Evolutionary conservation across 2,329 filamentous ascomycete species (phyloP).

Genomic region (Nigrograna mackinnonii): DNA sequence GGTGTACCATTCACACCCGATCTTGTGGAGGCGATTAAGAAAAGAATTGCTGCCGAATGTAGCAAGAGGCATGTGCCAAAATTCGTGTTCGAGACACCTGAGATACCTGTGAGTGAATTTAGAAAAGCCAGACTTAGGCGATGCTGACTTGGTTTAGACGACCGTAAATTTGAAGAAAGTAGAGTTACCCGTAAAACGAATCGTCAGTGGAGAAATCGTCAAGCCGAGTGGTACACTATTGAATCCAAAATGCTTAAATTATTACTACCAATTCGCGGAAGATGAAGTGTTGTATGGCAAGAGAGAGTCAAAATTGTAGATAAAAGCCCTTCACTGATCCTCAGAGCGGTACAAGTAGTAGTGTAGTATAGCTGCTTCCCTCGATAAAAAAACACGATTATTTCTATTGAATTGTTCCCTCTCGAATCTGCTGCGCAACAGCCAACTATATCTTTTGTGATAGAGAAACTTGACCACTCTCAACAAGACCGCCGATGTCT

Average conservation of each 20-base stretch:
- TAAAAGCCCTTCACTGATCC: too few species aligned
- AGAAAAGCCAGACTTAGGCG: background rate
- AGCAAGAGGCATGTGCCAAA: constrained; percentile 77
- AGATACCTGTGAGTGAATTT: constrained; percentile 75
- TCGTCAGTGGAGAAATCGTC: constrained; percentile 74
- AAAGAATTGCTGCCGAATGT: constrained; percentile 66
- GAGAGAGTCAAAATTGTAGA: too few species aligned
- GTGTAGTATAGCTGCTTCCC: too few species aligned
- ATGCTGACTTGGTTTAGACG: constrained; percentile 52
- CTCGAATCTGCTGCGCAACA: too few species aligned
- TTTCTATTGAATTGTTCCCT: too few species aligned
- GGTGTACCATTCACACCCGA: constrained; percentile 58
- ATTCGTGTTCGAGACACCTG: constrained; percentile 78
- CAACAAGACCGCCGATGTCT: too few species aligned
- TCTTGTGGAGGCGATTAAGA: constrained; percentile 64
- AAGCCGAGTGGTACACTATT: constrained; percentile 76
- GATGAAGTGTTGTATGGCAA: constrained; percentile 62
- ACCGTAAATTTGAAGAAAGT: constrained; percentile 88
- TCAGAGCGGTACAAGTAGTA: too few species aligned
- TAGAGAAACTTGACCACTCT: too few species aligned
- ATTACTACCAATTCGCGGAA: constrained; percentile 77
- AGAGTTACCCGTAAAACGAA: constrained; percentile 81
- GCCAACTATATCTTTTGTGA: too few species aligned
- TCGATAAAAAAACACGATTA: too few species aligned
- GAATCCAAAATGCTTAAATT: constrained; percentile 76